phyloP scores from a whole-genome alignment of 2,329 filamentous ascomycete species.

The Celoporthe dispersa region DNA sequence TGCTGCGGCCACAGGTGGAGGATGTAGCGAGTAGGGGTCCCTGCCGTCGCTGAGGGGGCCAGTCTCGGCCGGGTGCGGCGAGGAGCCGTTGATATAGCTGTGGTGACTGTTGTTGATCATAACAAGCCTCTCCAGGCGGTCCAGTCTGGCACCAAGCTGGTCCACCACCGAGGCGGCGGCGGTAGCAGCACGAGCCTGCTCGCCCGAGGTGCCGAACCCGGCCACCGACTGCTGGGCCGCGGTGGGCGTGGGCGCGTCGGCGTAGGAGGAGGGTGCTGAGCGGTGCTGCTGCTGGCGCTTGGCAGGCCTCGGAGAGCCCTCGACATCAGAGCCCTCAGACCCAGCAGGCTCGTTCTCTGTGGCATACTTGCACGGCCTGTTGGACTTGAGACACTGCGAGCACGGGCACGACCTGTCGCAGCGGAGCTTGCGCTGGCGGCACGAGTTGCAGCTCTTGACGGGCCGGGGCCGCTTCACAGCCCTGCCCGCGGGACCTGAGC shows the following conservation, averaged over 20 bases:
- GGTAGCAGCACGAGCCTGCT: constrained; percentile 8
- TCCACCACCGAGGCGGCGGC: constrained; percentile 24
- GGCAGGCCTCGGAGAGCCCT: constrained; percentile 32
- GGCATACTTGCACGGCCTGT: constrained; percentile 57
- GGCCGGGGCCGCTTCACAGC: constrained; percentile 59
- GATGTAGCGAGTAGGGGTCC: constrained; percentile 27
- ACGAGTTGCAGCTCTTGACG: constrained; percentile 61
- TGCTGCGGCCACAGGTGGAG: constrained; percentile 34
- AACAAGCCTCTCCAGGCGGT: constrained; percentile 57
- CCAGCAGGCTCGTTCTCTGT: constrained; percentile 53
- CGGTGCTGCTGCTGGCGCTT: constrained; percentile 41
- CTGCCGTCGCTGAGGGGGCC: constrained; percentile 13
- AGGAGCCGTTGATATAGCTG: background rate
- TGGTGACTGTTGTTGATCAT: constrained; percentile 31
- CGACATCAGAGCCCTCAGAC: constrained; percentile 49
- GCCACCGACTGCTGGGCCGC: constrained; percentile 9
- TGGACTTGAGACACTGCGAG: constrained; percentile 62
- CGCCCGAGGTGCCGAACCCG: constrained; percentile 31
- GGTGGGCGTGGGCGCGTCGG: constrained; percentile 19
- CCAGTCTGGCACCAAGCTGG: constrained; percentile 51
- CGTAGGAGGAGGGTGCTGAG: constrained; percentile 18
- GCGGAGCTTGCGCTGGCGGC: constrained; percentile 60
- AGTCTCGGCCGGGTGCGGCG: constrained; percentile 20
- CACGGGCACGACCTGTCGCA: constrained; percentile 62
- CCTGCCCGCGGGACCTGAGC: constrained; percentile 26